Conservation (phyloP, 805 yeast genomes). For the Kuraishia hungarica region DNA sequence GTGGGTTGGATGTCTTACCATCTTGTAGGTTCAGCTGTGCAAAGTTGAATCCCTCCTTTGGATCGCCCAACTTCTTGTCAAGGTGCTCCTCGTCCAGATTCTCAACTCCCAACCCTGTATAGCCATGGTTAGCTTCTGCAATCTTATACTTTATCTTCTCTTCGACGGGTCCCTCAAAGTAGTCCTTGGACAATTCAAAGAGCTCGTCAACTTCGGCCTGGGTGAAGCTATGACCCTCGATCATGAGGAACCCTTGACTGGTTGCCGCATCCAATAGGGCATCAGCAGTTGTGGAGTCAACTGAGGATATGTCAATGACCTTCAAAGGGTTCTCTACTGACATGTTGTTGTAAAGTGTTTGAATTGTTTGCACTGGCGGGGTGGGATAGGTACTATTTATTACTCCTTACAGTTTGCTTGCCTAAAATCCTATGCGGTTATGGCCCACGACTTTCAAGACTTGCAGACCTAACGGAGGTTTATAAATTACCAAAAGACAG, state of each 20-base stretch:
- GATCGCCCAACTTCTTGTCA: constrained; percentile 39
- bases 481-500: no score
- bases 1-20: constrained; percentile 29
- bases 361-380: no score
- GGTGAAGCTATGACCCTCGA: constrained; percentile 41
- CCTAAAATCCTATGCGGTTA: no score
- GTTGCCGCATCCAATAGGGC: constrained; percentile 34
- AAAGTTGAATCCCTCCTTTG: constrained; percentile 63
- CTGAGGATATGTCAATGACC: constrained; percentile 47
- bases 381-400: no score
- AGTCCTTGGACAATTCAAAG: constrained; percentile 28
- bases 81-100: constrained; percentile 28
- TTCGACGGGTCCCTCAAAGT: constrained; percentile 26
- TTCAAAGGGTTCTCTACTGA: constrained; percentile 36
- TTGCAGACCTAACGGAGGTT: no score
- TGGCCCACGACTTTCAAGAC: no score
- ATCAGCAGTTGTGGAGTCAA: constrained; percentile 34
- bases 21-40: constrained; percentile 39
- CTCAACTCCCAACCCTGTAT: constrained; percentile 33
- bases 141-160: constrained; percentile 26
- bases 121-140: constrained; percentile 33
- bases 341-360: no score
- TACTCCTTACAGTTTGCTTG: no score
- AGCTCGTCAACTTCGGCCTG: constrained; percentile 31
- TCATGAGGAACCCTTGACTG: constrained; percentile 41